Evolutionary conservation across 108 stramenopile genomes (phyloP).

Genomic region (Pseudonitzschia multistriata): DNA sequence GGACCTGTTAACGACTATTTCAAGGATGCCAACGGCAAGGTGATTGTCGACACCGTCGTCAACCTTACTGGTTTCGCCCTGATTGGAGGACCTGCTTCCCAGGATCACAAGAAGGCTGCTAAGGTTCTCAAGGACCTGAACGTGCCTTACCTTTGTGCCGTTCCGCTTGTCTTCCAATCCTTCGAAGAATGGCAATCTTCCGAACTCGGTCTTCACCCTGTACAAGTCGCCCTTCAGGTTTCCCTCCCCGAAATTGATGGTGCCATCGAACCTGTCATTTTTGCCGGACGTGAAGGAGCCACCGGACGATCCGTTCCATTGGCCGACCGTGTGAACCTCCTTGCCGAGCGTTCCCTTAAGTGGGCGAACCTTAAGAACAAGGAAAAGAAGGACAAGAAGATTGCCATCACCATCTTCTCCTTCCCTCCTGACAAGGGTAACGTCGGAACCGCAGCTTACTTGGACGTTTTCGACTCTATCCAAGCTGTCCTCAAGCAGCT

Average conservation of each 20-base stretch:
- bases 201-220: conserved; percentile 94
- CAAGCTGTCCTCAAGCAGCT: conserved; percentile 88
- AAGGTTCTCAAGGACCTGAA: conserved; percentile 84
- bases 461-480: conserved; percentile 98
- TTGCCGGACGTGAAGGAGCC: conserved; percentile 94
- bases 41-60: conserved; percentile 92
- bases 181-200: conserved; percentile 97
- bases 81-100: conserved; percentile 94
- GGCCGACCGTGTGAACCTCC: conserved; percentile 92
- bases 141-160: conserved; percentile 94
- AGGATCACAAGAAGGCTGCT: conserved; percentile 96
- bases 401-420: conserved; percentile 96
- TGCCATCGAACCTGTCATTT: conserved; percentile 96
- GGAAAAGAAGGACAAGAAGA: conserved; percentile 90
- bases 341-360: conserved; percentile 92
- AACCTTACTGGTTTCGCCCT: conserved; percentile 96
- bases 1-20: conserved; percentile 95
- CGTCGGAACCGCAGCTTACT: conserved; percentile 96
- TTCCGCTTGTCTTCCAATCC: conserved; percentile 96
- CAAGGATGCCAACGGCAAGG: conserved; percentile 59
- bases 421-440: conserved; percentile 99
- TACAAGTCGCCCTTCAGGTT: conserved; percentile 95
- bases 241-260: conserved; percentile 97
- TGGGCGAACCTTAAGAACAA: conserved; percentile 84
- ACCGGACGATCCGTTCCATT: conserved; percentile 93